These are phyloP conservation scores for Akebia trifoliata DNA, from an alignment of 164 flowering plant genomes.

Conservation along the genomic window DNA sequence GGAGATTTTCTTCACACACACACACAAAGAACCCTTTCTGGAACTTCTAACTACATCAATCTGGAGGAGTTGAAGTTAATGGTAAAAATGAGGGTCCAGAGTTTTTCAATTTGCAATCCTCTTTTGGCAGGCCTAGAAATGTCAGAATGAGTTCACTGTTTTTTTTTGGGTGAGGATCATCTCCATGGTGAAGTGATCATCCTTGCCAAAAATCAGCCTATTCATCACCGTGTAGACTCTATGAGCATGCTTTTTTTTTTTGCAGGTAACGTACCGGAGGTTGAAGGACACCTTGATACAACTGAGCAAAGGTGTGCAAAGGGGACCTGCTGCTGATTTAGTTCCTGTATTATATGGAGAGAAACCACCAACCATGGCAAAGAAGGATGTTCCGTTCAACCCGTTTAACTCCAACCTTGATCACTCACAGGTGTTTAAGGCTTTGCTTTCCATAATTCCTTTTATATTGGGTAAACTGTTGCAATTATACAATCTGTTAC, in stretches of 20 bases:
- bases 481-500: neutral
- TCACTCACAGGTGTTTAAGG: conserved; percentile 70
- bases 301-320: conserved; percentile 82
- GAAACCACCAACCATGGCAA: conserved; percentile 54
- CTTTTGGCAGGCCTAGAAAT: no score
- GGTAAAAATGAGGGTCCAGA: no score
- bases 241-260: neutral
- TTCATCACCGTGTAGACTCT: no score
- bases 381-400: conserved; percentile 55
- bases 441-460: neutral
- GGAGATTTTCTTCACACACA: no score
- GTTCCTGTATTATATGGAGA: conserved; percentile 94
- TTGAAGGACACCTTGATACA: conserved; percentile 92
- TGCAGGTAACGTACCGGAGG: conserved; percentile 88
- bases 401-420: conserved; percentile 76
- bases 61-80: no score
- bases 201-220: no score
- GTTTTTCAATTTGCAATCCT: no score
- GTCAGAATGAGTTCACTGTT: no score
- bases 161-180: no score
- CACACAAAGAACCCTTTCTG: no score
- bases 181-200: no score
- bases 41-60: no score
- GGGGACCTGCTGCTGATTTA: conserved; percentile 91
- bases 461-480: neutral